These are phyloP conservation scores for Taphrina communis DNA, from an alignment of 1,139 yeast species.

Conservation along the genomic window DNA sequence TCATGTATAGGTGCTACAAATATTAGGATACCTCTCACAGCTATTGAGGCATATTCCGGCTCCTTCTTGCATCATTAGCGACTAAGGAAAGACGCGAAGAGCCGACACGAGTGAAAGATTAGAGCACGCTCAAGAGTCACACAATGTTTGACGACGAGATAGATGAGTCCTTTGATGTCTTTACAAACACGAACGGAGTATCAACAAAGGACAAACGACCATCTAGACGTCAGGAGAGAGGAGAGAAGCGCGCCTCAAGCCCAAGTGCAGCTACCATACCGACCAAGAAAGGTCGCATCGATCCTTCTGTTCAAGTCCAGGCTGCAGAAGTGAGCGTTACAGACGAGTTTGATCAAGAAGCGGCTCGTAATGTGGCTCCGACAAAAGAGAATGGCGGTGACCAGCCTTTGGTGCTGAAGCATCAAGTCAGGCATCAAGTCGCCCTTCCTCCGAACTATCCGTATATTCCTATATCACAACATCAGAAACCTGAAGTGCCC, in stretches of 20 bases:
- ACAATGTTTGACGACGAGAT: conserved; percentile 20
- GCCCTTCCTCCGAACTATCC: conserved; percentile 92
- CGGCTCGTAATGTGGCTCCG: conserved; percentile 82
- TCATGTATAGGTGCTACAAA: too few species aligned
- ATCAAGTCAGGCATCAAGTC: conserved; percentile 90
- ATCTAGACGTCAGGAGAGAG: conserved; percentile 1
- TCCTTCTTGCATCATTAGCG: too few species aligned
- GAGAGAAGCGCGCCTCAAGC: conserved; percentile 16
- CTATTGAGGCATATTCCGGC: too few species aligned
- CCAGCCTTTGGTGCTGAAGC: conserved; percentile 51
- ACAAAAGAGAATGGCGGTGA: conserved; percentile 64
- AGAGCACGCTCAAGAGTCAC: neutral
- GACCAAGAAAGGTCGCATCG: conserved; percentile 21
- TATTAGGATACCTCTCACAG: too few species aligned
- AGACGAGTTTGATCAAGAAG: conserved; percentile 88
- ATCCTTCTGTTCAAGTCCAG: conserved; percentile 17
- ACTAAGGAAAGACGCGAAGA: too few species aligned
- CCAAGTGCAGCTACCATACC: neutral
- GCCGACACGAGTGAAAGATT: too few species aligned
- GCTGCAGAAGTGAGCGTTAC: conserved; percentile 58
- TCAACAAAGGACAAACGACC: neutral
- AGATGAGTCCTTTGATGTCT: conserved; percentile 27
- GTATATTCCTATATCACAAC: conserved; percentile 85
- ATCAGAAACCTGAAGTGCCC: conserved; percentile 58
- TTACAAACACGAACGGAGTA: neutral